Evolutionary conservation across 257 asterid species (phyloP).

Genomic region (Ophiorrhiza pumila): DNA sequence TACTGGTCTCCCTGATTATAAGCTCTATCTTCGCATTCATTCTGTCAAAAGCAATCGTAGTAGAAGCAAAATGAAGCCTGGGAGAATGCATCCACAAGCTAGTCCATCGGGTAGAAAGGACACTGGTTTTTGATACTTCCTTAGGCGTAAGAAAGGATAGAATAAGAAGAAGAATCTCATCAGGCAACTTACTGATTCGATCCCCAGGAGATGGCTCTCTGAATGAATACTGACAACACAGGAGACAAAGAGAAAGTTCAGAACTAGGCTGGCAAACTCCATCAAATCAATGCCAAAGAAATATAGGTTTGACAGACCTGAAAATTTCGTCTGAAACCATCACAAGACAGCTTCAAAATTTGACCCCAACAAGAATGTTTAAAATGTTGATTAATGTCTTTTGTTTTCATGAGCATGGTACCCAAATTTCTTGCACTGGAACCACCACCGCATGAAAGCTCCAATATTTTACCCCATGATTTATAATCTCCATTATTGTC

Average conservation of each 20-base stretch:
- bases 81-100: background rate
- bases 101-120: conserved; percentile 14
- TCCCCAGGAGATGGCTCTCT: background rate
- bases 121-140: conserved; percentile 11
- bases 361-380: no score
- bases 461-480: no score
- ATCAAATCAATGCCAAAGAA: no score
- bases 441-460: no score
- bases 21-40: background rate
- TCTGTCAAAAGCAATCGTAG: background rate
- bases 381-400: no score
- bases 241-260: background rate
- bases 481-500: no score
- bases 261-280: no score
- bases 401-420: no score
- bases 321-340: no score
- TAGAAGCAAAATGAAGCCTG: conserved; percentile 10
- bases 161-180: conserved; percentile 11
- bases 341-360: no score
- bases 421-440: no score
- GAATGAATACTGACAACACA: background rate
- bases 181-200: conserved; percentile 16
- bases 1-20: background rate
- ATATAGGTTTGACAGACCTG: no score
- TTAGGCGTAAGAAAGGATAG: conserved; percentile 1